Evolutionary conservation across 257 asterid species (phyloP).

Genomic region (Rhazya stricta): DNA sequence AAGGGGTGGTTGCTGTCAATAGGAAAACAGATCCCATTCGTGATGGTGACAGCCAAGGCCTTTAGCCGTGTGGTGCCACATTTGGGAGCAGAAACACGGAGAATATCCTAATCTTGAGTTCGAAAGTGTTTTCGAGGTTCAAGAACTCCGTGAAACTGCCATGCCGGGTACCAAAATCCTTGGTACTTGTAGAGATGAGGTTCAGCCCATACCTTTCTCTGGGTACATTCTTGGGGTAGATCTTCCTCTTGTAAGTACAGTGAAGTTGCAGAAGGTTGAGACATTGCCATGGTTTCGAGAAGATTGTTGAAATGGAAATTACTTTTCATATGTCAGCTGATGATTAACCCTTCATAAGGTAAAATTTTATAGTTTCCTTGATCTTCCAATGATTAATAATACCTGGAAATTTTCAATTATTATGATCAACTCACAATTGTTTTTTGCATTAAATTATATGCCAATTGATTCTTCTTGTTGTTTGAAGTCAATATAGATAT

Average conservation of each 20-base stretch:
- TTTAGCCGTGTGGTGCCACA: background rate
- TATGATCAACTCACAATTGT: too few species aligned
- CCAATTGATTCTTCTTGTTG: too few species aligned
- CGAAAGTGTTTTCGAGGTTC: conserved; percentile 14
- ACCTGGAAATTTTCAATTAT: too few species aligned
- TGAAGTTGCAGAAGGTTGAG: background rate
- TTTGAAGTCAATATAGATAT: too few species aligned
- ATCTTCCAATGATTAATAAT: too few species aligned
- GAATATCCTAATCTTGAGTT: conserved; percentile 21
- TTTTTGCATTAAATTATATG: too few species aligned
- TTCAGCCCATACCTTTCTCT: conserved; percentile 19
- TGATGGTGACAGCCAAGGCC: conserved; percentile 1
- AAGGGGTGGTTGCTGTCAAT: conserved; percentile 14
- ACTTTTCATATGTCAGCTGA: too few species aligned
- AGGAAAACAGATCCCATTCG: background rate
- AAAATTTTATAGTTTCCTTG: too few species aligned
- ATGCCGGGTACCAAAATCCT: conserved; percentile 21
- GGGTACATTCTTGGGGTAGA: conserved; percentile 8
- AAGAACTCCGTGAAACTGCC: conserved; percentile 19
- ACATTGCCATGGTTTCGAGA: background rate
- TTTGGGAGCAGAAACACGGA: conserved; percentile 7
- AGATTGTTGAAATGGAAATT: too few species aligned
- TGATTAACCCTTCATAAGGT: too few species aligned
- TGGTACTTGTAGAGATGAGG: conserved; percentile 22
- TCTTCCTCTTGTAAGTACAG: background rate